Evolutionary conservation across 768 basidiomycete genomes (phyloP), one percentile per base, ranked within the genome.

Genomic region (Termitomyces sp.): DNA sequence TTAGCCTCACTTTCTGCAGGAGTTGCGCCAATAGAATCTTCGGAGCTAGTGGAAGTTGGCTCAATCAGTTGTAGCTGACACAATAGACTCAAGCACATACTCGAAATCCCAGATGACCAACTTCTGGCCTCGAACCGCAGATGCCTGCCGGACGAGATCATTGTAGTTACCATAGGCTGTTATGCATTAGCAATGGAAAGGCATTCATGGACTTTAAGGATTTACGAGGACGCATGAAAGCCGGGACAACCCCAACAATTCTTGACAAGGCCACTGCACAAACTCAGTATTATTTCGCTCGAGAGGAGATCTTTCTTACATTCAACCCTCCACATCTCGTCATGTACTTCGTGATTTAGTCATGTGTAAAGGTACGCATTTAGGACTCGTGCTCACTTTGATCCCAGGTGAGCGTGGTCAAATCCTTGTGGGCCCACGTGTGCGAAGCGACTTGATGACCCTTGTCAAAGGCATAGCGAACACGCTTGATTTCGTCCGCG

Each of bases 151-250:
- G 15, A 80, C 80, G n/a, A 77, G 72, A 62, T 78, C 66, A 61
- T 82, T 81, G 68, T 77, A 79, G 62, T 67, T 75, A 11, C 80
- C 79, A 60, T 75, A 81, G 6, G 79, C 73, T 77, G 47, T 34
- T 34, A n/a, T 20, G n/a, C 33, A 11, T 48, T 16, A 50, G 34
- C 1, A 18, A 20, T 8, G 13, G 37, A n/a, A 37, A 45, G 12
- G 5, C 20, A 31, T 4, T n/a, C 15, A 3, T 24, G 11, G 13
- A 8, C 4, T 31, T 18, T 18, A 15, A 42, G 7, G 22, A 68
- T 65, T 12, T 63, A 76, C 76, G 80, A 49, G 80, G 79, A 33
- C 80, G 74, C 77, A 79, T 77, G 58, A 81, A 76, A 27, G 78
- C 79, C 7, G 79, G 80, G 1, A 64, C 63, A 58, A 75, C 75